Base-by-base conservation (phyloP, 2,329 filamentous ascomycete genomes). In the Lasiodiplodia sp. region DNA sequence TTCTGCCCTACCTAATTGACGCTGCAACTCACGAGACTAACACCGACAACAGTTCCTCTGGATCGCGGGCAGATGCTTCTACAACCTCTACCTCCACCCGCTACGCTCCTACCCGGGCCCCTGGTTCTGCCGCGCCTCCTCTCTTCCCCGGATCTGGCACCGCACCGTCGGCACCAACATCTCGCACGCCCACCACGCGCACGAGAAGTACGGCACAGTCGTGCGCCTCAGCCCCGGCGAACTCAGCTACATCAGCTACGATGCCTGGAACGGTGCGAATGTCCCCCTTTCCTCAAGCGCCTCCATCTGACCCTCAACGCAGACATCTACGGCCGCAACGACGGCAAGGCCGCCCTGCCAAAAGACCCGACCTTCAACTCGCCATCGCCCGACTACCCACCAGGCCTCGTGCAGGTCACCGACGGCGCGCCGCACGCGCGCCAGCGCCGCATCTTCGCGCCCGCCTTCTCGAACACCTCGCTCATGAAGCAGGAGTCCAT, bases 141-240 rank as follows among this genome's bases (percentile, higher is more conserved):
- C 34, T 3, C 3, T 67, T 2, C 68, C 68, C 3, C 56, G 47
- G 3, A 16, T 55, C 16, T 49, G 51, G 57, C 53, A 62, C 16
- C 63, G 63, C 37, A 34, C 51, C 23, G 25, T 21, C 28, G 66
- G 66, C 25, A 53, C 40, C 0, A 21, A 10, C n/a, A 34, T 47
- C 55, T 14, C 14, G 16, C 25, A 47, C 18, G 34, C 44, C 4
- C 53, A 51, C 21, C 31, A 1, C 1, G 31, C 44, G 6, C 82
- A 84, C 62, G 73, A 77, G 7, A 74, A 76, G 58, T 82, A 82
- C 68, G 82, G 82, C 21, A 76, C 81, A 1, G 80, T 78, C 3
- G 81, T 84, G 0, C 77, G 82, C 6, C 69, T 83, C 5, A 74
- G 76, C 0, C 82, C 82, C 0, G 78, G 76, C 18, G 80, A 84